These are phyloP conservation scores for Ambrosiella xylebori DNA, from an alignment of 2,329 filamentous ascomycete species.

Conservation along the genomic window DNA sequence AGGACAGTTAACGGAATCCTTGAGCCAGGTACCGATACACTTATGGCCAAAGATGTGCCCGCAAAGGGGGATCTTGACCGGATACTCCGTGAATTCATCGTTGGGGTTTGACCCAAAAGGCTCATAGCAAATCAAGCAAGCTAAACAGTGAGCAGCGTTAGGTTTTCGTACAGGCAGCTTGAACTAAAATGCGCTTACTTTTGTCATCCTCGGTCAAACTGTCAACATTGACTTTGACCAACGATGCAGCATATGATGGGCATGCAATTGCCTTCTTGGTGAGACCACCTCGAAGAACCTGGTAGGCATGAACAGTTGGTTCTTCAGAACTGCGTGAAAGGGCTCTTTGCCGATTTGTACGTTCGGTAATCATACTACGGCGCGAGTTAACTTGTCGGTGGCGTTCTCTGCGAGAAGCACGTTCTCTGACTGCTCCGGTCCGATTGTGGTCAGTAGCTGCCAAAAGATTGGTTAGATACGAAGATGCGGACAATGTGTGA, in stretches of 20 bases:
- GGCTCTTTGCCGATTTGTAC: not conserved
- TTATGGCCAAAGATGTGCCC: constrained; percentile 46
- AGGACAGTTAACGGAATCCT: constrained; percentile 44
- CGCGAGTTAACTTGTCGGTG: too few relatives aligned
- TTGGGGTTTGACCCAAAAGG: constrained; percentile 24
- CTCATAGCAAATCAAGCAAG: constrained; percentile 48
- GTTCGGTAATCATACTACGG: too few relatives aligned
- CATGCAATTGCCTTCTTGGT: not conserved
- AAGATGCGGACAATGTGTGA: too few relatives aligned
- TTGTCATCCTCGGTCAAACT: constrained; percentile 23
- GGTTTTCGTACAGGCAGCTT: not conserved
- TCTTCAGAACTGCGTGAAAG: not conserved
- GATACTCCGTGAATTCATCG: constrained; percentile 24
- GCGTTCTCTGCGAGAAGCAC: too few relatives aligned
- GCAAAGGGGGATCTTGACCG: constrained; percentile 42
- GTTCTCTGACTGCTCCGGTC: too few relatives aligned
- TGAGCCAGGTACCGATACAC: constrained; percentile 49
- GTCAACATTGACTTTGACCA: constrained; percentile 23
- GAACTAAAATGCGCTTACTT: constrained; percentile 9
- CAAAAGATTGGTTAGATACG: too few relatives aligned
- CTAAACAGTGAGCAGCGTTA: constrained; percentile 20
- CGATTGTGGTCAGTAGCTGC: too few relatives aligned
- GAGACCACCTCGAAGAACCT: constrained; percentile 24
- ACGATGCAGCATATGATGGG: not conserved
- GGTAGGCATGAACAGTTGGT: constrained; percentile 15